Evolutionary conservation across 192 early-diverging fungal species (phyloP), one percentile per base, ranked within the genome.

Genomic region (Backusella australiensis): DNA sequence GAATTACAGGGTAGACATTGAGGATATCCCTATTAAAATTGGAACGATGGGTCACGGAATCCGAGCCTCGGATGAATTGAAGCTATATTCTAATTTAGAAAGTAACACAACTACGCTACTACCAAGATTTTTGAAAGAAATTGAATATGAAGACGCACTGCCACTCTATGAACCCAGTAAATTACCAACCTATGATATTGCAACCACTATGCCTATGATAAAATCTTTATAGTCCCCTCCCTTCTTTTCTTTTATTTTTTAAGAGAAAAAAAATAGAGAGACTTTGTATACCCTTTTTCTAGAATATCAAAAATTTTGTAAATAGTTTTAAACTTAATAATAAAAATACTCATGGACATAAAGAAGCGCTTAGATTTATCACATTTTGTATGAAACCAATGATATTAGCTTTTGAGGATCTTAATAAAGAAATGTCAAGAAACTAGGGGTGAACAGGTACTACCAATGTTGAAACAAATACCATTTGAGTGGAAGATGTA

Each of bases 1-100:
- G 35, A 69, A 67, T 15, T 23, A 46, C 7, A 32, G 39, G 21
- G 35, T 69, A 11, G 38, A 21, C 29, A n/a, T 67, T 38, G 53
- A 72, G 23, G 42, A 73, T 4, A 23, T 77, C 17, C 71, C 59
- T 8, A 67, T 77, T 39, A 56, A 59, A 0, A 72, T 77, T 39
- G 76, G 76, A 53, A 77, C 76, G 2, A 21, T 77, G n/a, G 76
- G 76, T 42, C 72, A 72, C 19, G 76, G 76, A 26, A 72, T 77
- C 39, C 56, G 71, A 41, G 23, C 71, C 26, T 66, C 76, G 11
- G 36, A 72, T 36, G 76, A 77, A 32, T 19, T 73, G 2, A 71
- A 77, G 26, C 19, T 77, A 6, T 77, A 77, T 39, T 56, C 70
- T 21, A 56, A 41, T 9, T 38, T 70, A 14, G 34, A 19, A n/a